Percentiles rank a stretch among this genome's conserved stretches.
Conservation (phyloP, 345 rosid species). For the Dipteronia dyeriana region DNA sequence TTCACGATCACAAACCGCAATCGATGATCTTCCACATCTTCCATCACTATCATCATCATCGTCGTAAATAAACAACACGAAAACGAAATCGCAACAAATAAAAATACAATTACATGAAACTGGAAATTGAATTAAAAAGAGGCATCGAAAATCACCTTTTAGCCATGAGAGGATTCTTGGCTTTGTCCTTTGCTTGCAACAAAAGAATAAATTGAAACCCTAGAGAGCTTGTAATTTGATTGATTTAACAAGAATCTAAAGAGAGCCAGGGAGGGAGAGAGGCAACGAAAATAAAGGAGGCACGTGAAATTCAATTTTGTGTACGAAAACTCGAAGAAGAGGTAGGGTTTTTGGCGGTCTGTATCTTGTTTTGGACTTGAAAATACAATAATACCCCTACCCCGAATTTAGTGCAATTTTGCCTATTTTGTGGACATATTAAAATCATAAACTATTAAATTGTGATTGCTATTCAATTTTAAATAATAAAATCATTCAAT, state of each 20-base stretch:
- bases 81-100: background rate
- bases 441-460: background rate
- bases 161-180: background rate
- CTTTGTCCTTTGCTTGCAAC: conserved; percentile 4
- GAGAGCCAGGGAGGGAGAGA: conserved; percentile 4
- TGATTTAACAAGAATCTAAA: conserved; percentile 7
- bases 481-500: no score
- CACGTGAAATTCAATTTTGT: conserved; percentile 13
- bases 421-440: background rate
- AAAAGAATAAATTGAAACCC: conserved; percentile 15
- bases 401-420: background rate
- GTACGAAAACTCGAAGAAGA: background rate
- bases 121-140: background rate
- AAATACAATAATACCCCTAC: conserved; percentile 3
- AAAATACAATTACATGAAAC: background rate
- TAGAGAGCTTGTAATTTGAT: background rate
- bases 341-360: conserved; percentile 26
- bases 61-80: background rate
- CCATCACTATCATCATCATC: background rate
- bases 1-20: background rate
- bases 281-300: conserved; percentile 18
- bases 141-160: background rate
- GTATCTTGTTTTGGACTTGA: background rate
- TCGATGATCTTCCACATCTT: background rate
- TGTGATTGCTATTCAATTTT: no score